Conservation (phyloP, 768 basidiomycete genomes). For the Trametes villosa region DNA sequence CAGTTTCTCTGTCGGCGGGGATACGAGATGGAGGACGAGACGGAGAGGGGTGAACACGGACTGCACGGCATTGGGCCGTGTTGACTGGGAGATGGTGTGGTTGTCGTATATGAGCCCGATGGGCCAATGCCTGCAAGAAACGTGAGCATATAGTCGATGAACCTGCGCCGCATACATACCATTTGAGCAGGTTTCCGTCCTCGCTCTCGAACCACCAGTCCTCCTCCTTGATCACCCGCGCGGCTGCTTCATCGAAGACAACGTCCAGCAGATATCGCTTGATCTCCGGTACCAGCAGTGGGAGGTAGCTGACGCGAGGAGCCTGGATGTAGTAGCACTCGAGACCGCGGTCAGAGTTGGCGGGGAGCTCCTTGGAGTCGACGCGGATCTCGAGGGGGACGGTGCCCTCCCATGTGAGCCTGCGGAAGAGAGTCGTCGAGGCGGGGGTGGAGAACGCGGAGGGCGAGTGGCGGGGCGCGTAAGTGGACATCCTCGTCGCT, state of each 20-base stretch:
- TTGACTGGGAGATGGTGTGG: conserved; percentile 65
- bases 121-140: conserved; percentile 87
- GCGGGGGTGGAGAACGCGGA: conserved; percentile 56
- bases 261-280: conserved; percentile 88
- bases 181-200: conserved; percentile 80
- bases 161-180: conserved; percentile 53
- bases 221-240: conserved; percentile 77
- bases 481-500: conserved; percentile 35
- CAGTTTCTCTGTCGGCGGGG: conserved; percentile 86
- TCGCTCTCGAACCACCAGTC: conserved; percentile 99
- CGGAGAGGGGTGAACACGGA: conserved; percentile 63
- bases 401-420: conserved; percentile 90
- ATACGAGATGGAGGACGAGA: conserved; percentile 85
- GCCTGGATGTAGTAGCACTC: conserved; percentile 93
- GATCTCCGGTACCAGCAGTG: conserved; percentile 88
- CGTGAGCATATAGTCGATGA: background rate
- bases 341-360: conserved; percentile 85
- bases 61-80: conserved; percentile 45
- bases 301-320: conserved; percentile 91
- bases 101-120: conserved; percentile 93
- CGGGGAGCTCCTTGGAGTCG: conserved; percentile 86
- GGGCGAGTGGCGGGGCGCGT: conserved; percentile 40
- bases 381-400: conserved; percentile 89
- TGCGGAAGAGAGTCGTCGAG: conserved; percentile 82
- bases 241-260: conserved; percentile 86